Conservation (phyloP, 768 basidiomycete genomes). For the Terana coerulea region DNA sequence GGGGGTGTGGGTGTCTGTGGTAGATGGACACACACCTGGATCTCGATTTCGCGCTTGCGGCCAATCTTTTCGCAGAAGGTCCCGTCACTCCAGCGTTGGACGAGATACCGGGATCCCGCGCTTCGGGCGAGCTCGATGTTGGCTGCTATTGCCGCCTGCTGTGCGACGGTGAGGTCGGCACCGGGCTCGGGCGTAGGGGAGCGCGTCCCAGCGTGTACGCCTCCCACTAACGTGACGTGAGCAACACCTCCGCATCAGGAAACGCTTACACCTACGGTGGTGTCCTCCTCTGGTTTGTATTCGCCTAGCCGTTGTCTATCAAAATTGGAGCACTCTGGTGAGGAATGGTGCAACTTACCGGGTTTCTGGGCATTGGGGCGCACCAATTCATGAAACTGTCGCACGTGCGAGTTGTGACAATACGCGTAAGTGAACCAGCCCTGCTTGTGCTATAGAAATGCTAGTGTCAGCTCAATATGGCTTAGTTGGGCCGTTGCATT, state of each 20-base stretch:
- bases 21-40: slow-evolving; percentile 69
- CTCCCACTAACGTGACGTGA: slow-evolving; percentile 50
- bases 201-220: slow-evolving; percentile 76
- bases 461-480: neutral
- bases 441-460: slow-evolving; percentile 63
- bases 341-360: slow-evolving; percentile 41
- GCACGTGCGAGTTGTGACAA: slow-evolving; percentile 92
- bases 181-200: slow-evolving; percentile 55
- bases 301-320: slow-evolving; percentile 44
- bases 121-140: slow-evolving; percentile 76
- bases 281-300: slow-evolving; percentile 82
- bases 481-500: neutral
- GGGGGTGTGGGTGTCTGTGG: neutral
- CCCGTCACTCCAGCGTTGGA: slow-evolving; percentile 89
- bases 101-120: slow-evolving; percentile 87
- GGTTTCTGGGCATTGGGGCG: slow-evolving; percentile 60
- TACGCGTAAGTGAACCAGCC: slow-evolving; percentile 98
- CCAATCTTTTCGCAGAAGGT: slow-evolving; percentile 93
- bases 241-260: slow-evolving; percentile 19
- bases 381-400: slow-evolving; percentile 88
- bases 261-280: slow-evolving; percentile 61
- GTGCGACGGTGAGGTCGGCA: slow-evolving; percentile 62
- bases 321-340: slow-evolving; percentile 1
- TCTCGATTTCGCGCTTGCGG: slow-evolving; percentile 83
- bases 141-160: slow-evolving; percentile 57